Conservation (phyloP, 345 rosid species). For the Rhodomyrtus tomentosa region DNA sequence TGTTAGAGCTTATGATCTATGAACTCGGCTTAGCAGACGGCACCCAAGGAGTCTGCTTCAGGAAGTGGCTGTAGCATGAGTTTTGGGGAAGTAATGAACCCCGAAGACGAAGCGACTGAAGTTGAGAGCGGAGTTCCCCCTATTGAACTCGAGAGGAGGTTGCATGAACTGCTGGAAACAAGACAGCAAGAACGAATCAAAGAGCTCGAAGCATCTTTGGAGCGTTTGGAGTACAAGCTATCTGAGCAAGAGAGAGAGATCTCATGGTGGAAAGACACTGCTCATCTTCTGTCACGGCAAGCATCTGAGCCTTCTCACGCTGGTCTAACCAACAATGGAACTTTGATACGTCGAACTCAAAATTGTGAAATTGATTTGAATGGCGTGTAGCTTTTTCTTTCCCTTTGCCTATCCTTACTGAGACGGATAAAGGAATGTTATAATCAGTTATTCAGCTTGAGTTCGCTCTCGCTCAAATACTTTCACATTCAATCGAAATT, state of each 20-base stretch:
- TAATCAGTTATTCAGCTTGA: neutral
- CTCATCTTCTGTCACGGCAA: slow-evolving; percentile 2
- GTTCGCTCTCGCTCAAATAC: neutral
- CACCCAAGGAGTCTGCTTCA: neutral
- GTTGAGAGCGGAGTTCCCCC: slow-evolving; percentile 43
- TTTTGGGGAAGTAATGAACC: slow-evolving; percentile 27
- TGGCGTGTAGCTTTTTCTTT: neutral
- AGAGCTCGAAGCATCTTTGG: slow-evolving; percentile 52
- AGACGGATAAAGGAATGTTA: neutral
- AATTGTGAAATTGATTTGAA: neutral
- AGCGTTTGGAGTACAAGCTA: slow-evolving; percentile 28
- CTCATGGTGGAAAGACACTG: slow-evolving; percentile 77
- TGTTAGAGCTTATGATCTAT: neutral
- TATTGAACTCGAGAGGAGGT: slow-evolving; percentile 49
- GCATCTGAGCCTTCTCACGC: neutral
- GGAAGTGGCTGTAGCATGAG: slow-evolving; percentile 4
- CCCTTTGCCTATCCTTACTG: neutral
- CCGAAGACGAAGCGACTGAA: slow-evolving; percentile 1
- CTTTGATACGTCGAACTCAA: neutral
- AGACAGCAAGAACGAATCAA: slow-evolving; percentile 59
- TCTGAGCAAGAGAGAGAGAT: slow-evolving; percentile 49
- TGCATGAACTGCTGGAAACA: slow-evolving; percentile 49
- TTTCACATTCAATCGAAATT: neutral
- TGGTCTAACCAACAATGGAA: neutral
- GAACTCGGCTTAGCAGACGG: neutral